phyloP scores from a whole-genome alignment of 2,329 filamentous ascomycete species.

The Diaporthe humulicola region DNA sequence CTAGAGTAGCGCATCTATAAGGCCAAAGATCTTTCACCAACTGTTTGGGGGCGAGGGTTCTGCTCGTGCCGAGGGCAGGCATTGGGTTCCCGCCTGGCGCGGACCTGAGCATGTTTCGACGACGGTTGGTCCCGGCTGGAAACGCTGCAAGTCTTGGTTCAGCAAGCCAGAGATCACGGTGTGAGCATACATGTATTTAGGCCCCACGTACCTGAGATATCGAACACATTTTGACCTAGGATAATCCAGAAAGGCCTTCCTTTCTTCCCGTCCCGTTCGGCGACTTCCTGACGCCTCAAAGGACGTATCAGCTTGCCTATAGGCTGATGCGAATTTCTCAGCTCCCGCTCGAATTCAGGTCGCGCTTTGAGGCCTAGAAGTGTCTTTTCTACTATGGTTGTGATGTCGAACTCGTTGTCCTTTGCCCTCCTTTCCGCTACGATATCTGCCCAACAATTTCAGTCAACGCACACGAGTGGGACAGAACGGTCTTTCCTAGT shows the following conservation, averaged over 20 bases:
- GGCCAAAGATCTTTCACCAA: not conserved
- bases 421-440: not conserved
- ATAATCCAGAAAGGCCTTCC: not conserved
- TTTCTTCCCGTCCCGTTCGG: not conserved
- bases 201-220: not conserved
- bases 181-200: rapidly evolving
- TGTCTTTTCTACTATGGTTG: not conserved
- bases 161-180: not conserved
- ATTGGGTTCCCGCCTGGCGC: slow-evolving; percentile 1
- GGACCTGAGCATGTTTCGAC: not conserved
- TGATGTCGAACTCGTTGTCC: not conserved
- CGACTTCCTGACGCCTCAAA: not conserved
- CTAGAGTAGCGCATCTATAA: not conserved
- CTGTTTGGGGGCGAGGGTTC: not conserved
- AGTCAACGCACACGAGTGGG: not conserved
- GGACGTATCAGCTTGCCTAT: not conserved
- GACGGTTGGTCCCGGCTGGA: not conserved
- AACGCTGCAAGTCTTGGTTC: not conserved
- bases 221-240: not conserved
- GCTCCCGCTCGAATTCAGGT: not conserved
- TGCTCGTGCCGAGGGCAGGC: not conserved
- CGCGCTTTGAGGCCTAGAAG: not conserved
- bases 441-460: not conserved
- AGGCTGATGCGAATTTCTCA: not conserved
- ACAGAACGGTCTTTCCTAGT: rapidly evolving